A percentile compares a stretch with the other conserved stretches of the same genome.
These are phyloP conservation scores for Yamadazyma diospyri DNA, from an alignment of 1,139 yeast species.

Conservation along the genomic window DNA sequence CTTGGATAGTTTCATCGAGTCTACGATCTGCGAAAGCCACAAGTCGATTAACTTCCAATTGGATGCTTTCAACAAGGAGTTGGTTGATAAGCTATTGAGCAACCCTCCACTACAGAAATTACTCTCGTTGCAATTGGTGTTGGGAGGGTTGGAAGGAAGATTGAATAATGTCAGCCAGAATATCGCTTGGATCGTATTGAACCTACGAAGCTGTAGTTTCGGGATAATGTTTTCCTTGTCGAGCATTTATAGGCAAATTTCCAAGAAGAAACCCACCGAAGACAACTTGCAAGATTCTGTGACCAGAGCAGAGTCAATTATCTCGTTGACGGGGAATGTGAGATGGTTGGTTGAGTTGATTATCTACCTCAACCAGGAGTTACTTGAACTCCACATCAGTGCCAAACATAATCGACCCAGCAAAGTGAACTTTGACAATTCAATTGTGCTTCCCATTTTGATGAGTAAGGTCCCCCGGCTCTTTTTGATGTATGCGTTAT, in stretches of 20 bases:
- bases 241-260: slow-evolving; percentile 54
- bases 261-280: slow-evolving; percentile 46
- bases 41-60: slow-evolving; percentile 66
- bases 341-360: slow-evolving; percentile 77
- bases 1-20: slow-evolving; percentile 36
- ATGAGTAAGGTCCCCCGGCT: slow-evolving; percentile 70
- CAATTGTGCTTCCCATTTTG: slow-evolving; percentile 49
- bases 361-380: slow-evolving; percentile 64
- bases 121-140: slow-evolving; percentile 57
- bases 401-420: slow-evolving; percentile 20
- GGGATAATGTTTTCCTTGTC: slow-evolving; percentile 72
- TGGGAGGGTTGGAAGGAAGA: slow-evolving; percentile 57
- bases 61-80: slow-evolving; percentile 59
- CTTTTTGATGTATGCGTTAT: slow-evolving; percentile 63
- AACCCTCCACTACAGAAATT: slow-evolving; percentile 72
- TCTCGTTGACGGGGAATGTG: slow-evolving; percentile 66
- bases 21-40: slow-evolving; percentile 61
- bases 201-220: slow-evolving; percentile 67
- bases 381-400: slow-evolving; percentile 37
- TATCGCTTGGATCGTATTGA: slow-evolving; percentile 66
- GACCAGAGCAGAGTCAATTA: slow-evolving; percentile 53
- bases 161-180: slow-evolving; percentile 41
- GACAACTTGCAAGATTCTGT: slow-evolving; percentile 54
- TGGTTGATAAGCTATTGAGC: slow-evolving; percentile 66
- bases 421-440: slow-evolving; percentile 26